A percentile compares a stretch with the other conserved stretches of the same genome.
phyloP scores from a whole-genome alignment of 192 early-diverging fungal species.

The Gaertneriomyces sp. region DNA sequence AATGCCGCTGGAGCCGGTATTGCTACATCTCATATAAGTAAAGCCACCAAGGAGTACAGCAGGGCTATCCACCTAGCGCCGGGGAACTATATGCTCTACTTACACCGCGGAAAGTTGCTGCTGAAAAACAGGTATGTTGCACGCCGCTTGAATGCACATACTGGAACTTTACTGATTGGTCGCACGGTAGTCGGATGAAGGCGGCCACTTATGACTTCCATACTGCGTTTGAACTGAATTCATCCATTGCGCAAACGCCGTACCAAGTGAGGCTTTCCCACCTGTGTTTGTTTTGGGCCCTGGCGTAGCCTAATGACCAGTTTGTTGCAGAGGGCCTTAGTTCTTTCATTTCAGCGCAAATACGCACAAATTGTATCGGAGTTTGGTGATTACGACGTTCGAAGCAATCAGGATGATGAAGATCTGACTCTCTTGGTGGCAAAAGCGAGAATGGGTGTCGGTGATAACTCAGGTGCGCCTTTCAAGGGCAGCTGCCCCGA shows the following conservation, averaged over 20 bases:
- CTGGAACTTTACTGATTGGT: neutral
- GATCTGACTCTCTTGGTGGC: slow-evolving; percentile 47
- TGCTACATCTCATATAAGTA: slow-evolving; percentile 27
- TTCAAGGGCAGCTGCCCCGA: too few species aligned
- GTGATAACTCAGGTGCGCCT: slow-evolving; percentile 40
- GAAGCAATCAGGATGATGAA: slow-evolving; percentile 42
- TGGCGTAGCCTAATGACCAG: neutral
- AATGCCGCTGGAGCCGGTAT: neutral
- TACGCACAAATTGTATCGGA: slow-evolving; percentile 52
- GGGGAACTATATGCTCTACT: slow-evolving; percentile 46
- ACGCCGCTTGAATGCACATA: neutral
- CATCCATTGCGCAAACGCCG: slow-evolving; percentile 56
- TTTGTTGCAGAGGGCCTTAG: slow-evolving; percentile 33
- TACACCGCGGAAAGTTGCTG: slow-evolving; percentile 50
- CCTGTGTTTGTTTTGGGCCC: neutral
- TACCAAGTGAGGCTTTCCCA: slow-evolving; percentile 35
- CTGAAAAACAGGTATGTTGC: slow-evolving; percentile 38
- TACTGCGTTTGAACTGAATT: slow-evolving; percentile 54
- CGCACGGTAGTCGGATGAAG: slow-evolving; percentile 31
- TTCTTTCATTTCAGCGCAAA: slow-evolving; percentile 55
- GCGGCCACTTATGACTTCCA: slow-evolving; percentile 55
- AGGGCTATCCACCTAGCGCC: slow-evolving; percentile 51
- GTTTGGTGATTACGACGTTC: slow-evolving; percentile 41
- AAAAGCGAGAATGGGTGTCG: slow-evolving; percentile 46
- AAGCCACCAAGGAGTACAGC: slow-evolving; percentile 48